These are phyloP conservation scores for Brassica carinata DNA, from an alignment of 345 rosid genomes.

Conservation along the genomic window DNA sequence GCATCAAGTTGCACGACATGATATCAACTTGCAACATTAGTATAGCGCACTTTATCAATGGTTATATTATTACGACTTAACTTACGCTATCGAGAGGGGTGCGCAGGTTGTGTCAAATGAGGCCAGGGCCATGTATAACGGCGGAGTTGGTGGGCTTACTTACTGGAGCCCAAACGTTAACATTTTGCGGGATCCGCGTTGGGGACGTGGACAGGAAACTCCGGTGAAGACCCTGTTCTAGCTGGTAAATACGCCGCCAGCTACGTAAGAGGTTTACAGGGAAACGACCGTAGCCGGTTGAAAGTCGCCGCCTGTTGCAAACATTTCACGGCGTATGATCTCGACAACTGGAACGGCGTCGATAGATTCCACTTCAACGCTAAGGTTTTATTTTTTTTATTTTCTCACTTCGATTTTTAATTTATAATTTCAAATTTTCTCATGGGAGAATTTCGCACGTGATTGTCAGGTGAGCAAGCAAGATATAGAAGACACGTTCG, in stretches of 20 bases:
- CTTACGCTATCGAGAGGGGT: not conserved
- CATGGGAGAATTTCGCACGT: conserved; percentile 21
- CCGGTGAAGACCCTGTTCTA: conserved; percentile 84
- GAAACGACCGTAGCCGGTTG: conserved; percentile 55
- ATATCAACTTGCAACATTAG: conserved; percentile 12
- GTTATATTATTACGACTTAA: not conserved
- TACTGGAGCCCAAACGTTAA: conserved; percentile 86
- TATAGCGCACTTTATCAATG: conserved; percentile 24
- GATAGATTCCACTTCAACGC: conserved; percentile 85
- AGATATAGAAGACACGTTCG: conserved; percentile 76
- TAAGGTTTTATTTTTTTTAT: conserved; percentile 38
- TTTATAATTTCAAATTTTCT: not conserved
- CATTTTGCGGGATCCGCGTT: conserved; percentile 80
- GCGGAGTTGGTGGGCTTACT: conserved; percentile 70
- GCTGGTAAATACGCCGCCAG: conserved; percentile 76
- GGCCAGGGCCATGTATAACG: conserved; percentile 73
- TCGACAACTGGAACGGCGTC: conserved; percentile 83
- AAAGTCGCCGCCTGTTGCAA: conserved; percentile 87
- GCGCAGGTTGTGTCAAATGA: conserved; percentile 77
- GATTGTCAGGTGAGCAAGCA: conserved; percentile 72
- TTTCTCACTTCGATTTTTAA: not conserved
- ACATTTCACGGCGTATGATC: conserved; percentile 90
- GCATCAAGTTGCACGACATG: conserved; percentile 34
- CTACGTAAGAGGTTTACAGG: conserved; percentile 80
- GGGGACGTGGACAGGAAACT: conserved; percentile 95